phyloP scores from a whole-genome alignment of 106 monocot species.

The Dendrobium huoshanense region DNA sequence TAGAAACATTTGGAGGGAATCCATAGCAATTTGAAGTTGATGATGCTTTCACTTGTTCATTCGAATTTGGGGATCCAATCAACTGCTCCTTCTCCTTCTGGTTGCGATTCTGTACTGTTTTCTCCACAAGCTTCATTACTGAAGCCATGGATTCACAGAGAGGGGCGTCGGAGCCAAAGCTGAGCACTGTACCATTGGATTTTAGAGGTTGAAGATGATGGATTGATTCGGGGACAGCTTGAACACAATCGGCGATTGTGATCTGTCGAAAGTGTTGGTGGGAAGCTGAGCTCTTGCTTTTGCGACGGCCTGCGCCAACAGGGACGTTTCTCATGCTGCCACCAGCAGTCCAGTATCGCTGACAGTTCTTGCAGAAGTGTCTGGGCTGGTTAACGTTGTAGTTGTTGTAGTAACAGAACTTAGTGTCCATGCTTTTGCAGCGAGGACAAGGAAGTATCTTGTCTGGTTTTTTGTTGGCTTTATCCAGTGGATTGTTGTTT shows the following conservation, averaged over 20 bases:
- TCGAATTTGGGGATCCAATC: background rate
- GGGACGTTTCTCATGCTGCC: conserved; percentile 45
- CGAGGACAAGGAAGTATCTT: conserved; percentile 40
- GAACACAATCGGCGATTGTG: background rate
- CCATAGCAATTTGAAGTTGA: background rate
- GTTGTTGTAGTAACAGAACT: conserved; percentile 59
- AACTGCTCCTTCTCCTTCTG: background rate
- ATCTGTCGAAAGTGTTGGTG: conserved; percentile 1
- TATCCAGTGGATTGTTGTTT: too few species aligned
- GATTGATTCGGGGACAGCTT: background rate
- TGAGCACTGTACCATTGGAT: conserved; percentile 11
- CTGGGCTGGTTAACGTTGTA: conserved; percentile 46
- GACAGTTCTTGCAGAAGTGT: conserved; percentile 46
- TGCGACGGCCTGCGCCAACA: conserved; percentile 41
- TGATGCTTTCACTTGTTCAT: background rate
- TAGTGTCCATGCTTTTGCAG: conserved; percentile 37
- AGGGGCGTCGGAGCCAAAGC: conserved; percentile 17
- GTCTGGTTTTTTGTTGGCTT: conserved; percentile 16
- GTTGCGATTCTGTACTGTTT: background rate
- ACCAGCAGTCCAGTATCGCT: conserved; percentile 50
- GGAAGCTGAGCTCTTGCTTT: conserved; percentile 22
- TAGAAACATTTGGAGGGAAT: background rate
- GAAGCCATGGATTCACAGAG: conserved; percentile 17
- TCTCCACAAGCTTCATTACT: conserved; percentile 7
- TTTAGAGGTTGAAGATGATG: background rate